phyloP scores from a whole-genome alignment of 1,284 basidiomycete species.

The Cutaneotrichosporon arboriforme region DNA sequence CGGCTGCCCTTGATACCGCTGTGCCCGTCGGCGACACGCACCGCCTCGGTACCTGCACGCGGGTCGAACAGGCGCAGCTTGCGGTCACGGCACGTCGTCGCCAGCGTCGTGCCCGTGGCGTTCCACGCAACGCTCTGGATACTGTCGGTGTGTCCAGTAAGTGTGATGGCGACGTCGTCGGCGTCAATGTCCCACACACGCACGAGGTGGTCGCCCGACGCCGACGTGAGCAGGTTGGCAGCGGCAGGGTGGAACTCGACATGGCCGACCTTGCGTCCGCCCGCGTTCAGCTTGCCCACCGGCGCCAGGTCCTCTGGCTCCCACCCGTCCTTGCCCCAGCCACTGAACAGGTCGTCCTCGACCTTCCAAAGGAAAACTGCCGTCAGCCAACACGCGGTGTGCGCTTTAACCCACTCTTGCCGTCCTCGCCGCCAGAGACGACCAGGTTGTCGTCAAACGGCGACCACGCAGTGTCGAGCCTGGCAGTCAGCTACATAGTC shows the following conservation, averaged over 20 bases:
- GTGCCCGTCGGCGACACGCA: constrained; percentile 79
- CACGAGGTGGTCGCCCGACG: constrained; percentile 81
- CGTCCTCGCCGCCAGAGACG: constrained; percentile 88
- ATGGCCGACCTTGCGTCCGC: constrained; percentile 78
- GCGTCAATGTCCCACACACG: constrained; percentile 88
- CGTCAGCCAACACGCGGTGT: not conserved
- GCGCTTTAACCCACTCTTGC: constrained; percentile 53
- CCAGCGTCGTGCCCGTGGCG: constrained; percentile 66
- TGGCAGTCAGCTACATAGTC: constrained; percentile 45
- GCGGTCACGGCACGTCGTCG: constrained; percentile 77
- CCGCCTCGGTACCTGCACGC: constrained; percentile 68
- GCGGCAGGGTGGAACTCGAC: constrained; percentile 93
- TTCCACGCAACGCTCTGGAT: constrained; percentile 86
- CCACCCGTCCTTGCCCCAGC: constrained; percentile 81
- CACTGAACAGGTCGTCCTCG: constrained; percentile 62
- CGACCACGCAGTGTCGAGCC: constrained; percentile 96
- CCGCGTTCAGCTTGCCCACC: constrained; percentile 49
- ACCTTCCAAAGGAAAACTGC: constrained; percentile 79
- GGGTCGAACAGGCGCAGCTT: constrained; percentile 90
- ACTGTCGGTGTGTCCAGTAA: constrained; percentile 77
- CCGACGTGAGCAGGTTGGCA: constrained; percentile 74
- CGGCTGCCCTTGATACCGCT: constrained; percentile 89
- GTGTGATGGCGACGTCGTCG: constrained; percentile 55
- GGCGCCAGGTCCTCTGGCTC: constrained; percentile 79
- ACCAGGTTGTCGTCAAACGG: constrained; percentile 89